These are phyloP conservation scores for Ensete glaucum DNA, from an alignment of 176 grass and related monocot species.

Conservation along the genomic window DNA sequence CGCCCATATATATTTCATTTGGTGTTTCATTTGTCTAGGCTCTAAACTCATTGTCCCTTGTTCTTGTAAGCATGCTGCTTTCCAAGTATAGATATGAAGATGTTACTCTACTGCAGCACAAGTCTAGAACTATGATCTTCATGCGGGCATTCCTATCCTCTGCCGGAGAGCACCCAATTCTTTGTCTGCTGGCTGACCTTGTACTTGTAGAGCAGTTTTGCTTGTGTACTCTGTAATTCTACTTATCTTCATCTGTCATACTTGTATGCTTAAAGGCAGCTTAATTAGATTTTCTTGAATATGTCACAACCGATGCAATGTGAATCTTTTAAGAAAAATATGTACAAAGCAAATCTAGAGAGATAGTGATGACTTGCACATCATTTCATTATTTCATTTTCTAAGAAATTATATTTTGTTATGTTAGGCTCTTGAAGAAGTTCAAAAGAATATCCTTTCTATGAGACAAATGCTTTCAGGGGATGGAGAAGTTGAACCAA, in stretches of 20 bases:
- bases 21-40: background rate
- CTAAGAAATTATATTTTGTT: background rate
- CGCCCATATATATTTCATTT: background rate
- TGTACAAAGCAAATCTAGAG: background rate
- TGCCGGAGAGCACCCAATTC: too few relatives aligned
- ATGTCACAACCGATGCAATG: too few relatives aligned
- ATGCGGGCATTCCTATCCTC: background rate
- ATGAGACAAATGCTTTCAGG: constrained; percentile 72
- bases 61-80: background rate
- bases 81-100: background rate
- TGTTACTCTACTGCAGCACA: background rate
- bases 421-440: constrained; percentile 82
- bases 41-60: background rate
- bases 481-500: constrained; percentile 91
- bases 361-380: background rate
- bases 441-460: constrained; percentile 61
- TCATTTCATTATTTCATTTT: background rate
- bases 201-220: background rate
- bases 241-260: background rate
- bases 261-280: too few relatives aligned
- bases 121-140: background rate
- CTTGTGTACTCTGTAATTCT: background rate
- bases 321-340: background rate
- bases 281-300: too few relatives aligned
- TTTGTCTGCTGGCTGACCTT: background rate